Evolutionary conservation across 2,329 filamentous ascomycete species (phyloP).

Genomic region (Diaporthe nobilis): DNA sequence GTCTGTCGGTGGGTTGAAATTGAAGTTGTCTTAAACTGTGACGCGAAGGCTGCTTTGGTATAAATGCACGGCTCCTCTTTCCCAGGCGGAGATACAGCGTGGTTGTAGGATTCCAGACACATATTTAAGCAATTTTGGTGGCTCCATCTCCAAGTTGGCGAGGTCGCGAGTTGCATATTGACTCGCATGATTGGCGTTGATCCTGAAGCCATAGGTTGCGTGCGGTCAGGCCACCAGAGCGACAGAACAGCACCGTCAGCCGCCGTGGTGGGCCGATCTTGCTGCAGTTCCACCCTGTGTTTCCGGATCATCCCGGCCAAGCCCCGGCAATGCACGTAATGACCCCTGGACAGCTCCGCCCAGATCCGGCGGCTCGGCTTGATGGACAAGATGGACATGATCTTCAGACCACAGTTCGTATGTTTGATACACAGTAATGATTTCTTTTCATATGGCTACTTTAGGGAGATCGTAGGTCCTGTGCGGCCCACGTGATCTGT

Average conservation of each 20-base stretch:
- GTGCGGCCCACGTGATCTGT: too few relatives aligned
- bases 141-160: constrained; percentile 13
- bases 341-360: neutral
- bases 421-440: neutral
- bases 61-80: neutral
- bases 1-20: neutral
- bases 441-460: neutral
- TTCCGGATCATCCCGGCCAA: constrained; percentile 33
- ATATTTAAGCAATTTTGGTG: neutral
- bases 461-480: neutral
- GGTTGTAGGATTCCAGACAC: neutral
- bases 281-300: constrained; percentile 32
- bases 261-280: constrained; percentile 37
- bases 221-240: constrained; percentile 34
- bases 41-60: neutral
- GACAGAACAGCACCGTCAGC: constrained; percentile 33
- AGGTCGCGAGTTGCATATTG: constrained; percentile 1
- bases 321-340: constrained; percentile 24
- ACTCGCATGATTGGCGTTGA: constrained; percentile 37
- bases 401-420: constrained; percentile 1
- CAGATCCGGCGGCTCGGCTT: neutral
- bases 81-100: neutral
- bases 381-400: constrained; percentile 3
- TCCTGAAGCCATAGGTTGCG: constrained; percentile 33
- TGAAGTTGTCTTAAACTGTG: neutral